Conservation (phyloP, 164 flowering plant species). For the Tinospora cordifolia region DNA sequence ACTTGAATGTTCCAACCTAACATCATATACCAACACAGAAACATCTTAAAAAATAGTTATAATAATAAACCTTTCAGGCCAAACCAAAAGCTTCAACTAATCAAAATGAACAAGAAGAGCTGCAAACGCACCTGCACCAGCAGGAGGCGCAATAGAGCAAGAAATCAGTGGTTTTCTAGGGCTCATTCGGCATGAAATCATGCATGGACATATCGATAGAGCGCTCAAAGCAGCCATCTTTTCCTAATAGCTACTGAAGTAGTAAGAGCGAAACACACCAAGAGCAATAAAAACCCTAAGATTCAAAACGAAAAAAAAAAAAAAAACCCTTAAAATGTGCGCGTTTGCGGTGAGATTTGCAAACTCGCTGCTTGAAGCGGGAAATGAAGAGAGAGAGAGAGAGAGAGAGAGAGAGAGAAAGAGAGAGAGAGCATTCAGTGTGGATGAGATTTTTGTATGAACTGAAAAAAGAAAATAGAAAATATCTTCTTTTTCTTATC, state of each 20-base stretch:
- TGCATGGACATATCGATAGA: slow-evolving; percentile 42
- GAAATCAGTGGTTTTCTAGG: slow-evolving; percentile 25
- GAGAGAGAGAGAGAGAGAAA: too few relatives aligned
- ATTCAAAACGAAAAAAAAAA: too few relatives aligned
- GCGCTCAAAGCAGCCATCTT: slow-evolving; percentile 57
- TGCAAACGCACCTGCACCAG: slow-evolving; percentile 22
- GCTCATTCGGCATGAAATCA: slow-evolving; percentile 25
- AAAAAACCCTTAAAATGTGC: too few relatives aligned
- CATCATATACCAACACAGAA: too few relatives aligned
- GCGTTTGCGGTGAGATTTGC: neutral
- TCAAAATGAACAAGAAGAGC: neutral
- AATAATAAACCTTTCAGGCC: neutral
- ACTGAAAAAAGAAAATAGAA: too few relatives aligned
- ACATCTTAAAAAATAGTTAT: too few relatives aligned
- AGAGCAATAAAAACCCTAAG: neutral
- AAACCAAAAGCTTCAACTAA: neutral
- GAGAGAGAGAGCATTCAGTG: too few relatives aligned
- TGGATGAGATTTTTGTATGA: neutral
- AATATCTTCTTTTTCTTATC: slow-evolving; percentile 6
- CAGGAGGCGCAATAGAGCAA: slow-evolving; percentile 33
- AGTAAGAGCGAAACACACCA: neutral
- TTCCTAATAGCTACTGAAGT: slow-evolving; percentile 6
- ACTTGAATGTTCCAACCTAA: too few relatives aligned
- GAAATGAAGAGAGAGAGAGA: slow-evolving; percentile 3
- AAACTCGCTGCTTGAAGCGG: neutral